These are phyloP conservation scores for Brettanomyces custersianus DNA, from an alignment of 805 yeast species.

Conservation along the genomic window DNA sequence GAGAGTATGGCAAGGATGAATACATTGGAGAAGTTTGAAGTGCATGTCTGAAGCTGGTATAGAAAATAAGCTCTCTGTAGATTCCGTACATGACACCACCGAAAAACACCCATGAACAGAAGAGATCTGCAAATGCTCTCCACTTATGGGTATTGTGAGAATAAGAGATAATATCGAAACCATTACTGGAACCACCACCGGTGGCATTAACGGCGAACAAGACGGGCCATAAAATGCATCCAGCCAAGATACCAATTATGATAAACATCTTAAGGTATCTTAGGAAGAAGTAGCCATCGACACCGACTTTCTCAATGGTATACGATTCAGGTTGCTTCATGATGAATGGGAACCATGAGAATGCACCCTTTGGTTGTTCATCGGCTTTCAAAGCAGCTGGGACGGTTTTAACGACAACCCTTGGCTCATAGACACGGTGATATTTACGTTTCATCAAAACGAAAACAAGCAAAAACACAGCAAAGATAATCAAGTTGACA, in stretches of 20 bases:
- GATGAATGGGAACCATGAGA: slow-evolving; percentile 47
- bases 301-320: slow-evolving; percentile 59
- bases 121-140: slow-evolving; percentile 66
- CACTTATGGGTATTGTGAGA: slow-evolving; percentile 55
- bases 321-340: slow-evolving; percentile 49
- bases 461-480: slow-evolving; percentile 32
- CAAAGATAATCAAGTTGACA: slow-evolving; percentile 33
- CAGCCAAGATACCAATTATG: slow-evolving; percentile 41
- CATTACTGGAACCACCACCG: slow-evolving; percentile 44
- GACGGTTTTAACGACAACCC: slow-evolving; percentile 35
- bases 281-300: slow-evolving; percentile 70
- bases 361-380: slow-evolving; percentile 34
- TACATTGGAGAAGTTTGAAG: slow-evolving; percentile 65
- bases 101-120: slow-evolving; percentile 65
- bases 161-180: slow-evolving; percentile 58
- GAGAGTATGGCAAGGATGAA: slow-evolving; percentile 58
- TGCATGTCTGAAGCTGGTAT: slow-evolving; percentile 64
- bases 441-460: slow-evolving; percentile 33
- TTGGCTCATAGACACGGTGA: slow-evolving; percentile 44
- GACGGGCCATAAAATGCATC: slow-evolving; percentile 54
- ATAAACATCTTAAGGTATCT: slow-evolving; percentile 54
- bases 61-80: slow-evolving; percentile 67
- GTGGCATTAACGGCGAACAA: slow-evolving; percentile 69
- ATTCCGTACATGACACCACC: slow-evolving; percentile 57
- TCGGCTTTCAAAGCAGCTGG: slow-evolving; percentile 38